A percentile compares a stretch with the other conserved stretches of the same genome.
Evolutionary conservation across 139 green algal species (phyloP).

Genomic region (Chlamydomonas sphaeroides): DNA sequence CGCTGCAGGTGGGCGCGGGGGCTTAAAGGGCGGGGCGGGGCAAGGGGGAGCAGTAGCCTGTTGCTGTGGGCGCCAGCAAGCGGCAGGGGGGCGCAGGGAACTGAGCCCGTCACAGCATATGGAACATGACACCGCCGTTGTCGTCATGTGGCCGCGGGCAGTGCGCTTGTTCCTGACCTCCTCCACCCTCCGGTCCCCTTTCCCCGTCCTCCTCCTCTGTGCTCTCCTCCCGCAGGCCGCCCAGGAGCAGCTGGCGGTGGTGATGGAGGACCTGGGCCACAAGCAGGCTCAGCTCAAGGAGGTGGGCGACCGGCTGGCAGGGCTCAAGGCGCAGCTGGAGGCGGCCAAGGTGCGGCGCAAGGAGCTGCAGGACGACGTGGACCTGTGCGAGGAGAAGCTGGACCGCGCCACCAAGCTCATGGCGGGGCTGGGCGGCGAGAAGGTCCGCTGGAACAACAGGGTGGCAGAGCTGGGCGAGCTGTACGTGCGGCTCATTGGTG

Average conservation of each 20-base stretch:
- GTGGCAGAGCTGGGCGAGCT: constrained; percentile 63
- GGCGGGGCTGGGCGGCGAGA: constrained; percentile 82
- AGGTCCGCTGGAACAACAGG: constrained; percentile 74
- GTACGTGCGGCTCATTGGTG: constrained; percentile 69
- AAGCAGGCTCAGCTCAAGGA: constrained; percentile 76
- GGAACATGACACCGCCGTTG: too few relatives aligned
- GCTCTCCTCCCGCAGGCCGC: constrained; percentile 28
- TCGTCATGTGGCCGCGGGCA: too few relatives aligned
- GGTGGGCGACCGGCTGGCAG: constrained; percentile 68
- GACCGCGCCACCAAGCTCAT: constrained; percentile 77
- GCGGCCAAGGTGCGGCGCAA: constrained; percentile 62
- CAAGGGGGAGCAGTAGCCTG: too few relatives aligned
- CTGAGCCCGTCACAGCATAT: too few relatives aligned
- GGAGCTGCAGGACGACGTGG: constrained; percentile 64
- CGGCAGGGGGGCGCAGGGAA: too few relatives aligned
- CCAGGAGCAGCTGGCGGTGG: constrained; percentile 22
- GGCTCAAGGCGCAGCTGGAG: constrained; percentile 64
- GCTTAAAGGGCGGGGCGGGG: too few relatives aligned
- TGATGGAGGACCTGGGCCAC: constrained; percentile 61
- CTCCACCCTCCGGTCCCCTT: too few relatives aligned
- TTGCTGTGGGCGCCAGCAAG: too few relatives aligned
- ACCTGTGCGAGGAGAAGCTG: constrained; percentile 76
- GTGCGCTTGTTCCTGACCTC: not conserved
- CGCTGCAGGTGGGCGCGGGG: constrained; percentile 41
- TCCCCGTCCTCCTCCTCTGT: not conserved